phyloP scores from a whole-genome alignment of 345 rosid genomes.

The Hibiscus syriacus region DNA sequence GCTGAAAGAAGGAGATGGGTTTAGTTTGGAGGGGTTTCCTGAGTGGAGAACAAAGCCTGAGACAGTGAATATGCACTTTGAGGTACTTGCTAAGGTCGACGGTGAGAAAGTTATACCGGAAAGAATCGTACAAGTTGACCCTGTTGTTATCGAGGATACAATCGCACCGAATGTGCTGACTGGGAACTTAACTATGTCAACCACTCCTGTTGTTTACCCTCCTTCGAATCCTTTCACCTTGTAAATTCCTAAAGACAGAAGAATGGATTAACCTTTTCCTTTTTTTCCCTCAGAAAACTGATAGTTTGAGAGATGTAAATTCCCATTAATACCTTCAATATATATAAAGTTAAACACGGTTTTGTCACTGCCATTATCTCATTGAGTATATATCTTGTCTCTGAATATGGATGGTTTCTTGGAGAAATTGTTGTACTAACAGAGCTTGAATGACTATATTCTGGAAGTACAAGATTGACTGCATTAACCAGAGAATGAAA shows the following conservation, averaged over 20 bases:
- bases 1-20: too few relatives aligned
- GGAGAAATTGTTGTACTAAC: neutral
- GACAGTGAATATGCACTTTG: slow-evolving; percentile 64
- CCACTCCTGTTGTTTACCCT: too few relatives aligned
- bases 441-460: too few relatives aligned
- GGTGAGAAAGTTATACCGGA: slow-evolving; percentile 68
- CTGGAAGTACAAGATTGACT: too few relatives aligned
- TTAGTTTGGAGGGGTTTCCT: slow-evolving; percentile 38
- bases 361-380: neutral
- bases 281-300: neutral
- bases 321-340: too few relatives aligned
- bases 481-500: too few relatives aligned
- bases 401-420: neutral
- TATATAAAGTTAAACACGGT: neutral
- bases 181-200: too few relatives aligned
- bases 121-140: slow-evolving; percentile 57
- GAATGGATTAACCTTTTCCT: too few relatives aligned
- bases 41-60: slow-evolving; percentile 84
- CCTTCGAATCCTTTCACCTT: slow-evolving; percentile 57
- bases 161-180: too few relatives aligned
- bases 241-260: slow-evolving; percentile 14
- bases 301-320: slow-evolving; percentile 1
- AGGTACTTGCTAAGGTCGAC: slow-evolving; percentile 82
- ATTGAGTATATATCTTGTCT: neutral
- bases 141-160: slow-evolving; percentile 42